These are phyloP conservation scores for Colletotrichum sp. DNA, from an alignment of 2,329 filamentous ascomycete species.

Conservation along the genomic window DNA sequence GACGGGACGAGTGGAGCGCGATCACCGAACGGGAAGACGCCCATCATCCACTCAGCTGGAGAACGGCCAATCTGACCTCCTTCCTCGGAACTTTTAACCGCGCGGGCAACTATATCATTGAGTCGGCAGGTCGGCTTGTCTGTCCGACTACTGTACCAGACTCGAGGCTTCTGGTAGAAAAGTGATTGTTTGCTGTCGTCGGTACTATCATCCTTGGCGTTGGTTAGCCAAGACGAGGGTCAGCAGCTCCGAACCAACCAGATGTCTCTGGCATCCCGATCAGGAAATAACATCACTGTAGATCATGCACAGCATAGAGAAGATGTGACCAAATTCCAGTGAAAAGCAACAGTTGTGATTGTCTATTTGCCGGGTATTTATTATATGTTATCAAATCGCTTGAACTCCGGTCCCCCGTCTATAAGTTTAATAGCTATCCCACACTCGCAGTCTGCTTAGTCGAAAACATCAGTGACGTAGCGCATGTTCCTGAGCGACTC, in stretches of 20 bases:
- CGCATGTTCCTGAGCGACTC: conserved; percentile 57
- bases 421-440: neutral
- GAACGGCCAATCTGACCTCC: neutral
- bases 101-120: neutral
- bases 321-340: neutral
- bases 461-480: conserved; percentile 68
- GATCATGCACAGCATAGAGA: neutral
- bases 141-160: neutral
- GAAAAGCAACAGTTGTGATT: neutral
- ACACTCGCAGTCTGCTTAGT: conserved; percentile 33
- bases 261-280: neutral
- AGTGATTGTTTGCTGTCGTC: neutral
- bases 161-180: neutral
- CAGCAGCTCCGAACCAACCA: neutral
- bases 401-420: neutral
- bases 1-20: neutral
- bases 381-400: neutral
- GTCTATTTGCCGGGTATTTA: neutral
- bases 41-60: neutral
- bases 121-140: neutral
- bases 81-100: neutral
- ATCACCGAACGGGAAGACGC: neutral
- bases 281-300: neutral
- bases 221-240: neutral
- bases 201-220: neutral